Conservation (phyloP, 2,329 filamentous ascomycete species). For the Ascochyta lentis region DNA sequence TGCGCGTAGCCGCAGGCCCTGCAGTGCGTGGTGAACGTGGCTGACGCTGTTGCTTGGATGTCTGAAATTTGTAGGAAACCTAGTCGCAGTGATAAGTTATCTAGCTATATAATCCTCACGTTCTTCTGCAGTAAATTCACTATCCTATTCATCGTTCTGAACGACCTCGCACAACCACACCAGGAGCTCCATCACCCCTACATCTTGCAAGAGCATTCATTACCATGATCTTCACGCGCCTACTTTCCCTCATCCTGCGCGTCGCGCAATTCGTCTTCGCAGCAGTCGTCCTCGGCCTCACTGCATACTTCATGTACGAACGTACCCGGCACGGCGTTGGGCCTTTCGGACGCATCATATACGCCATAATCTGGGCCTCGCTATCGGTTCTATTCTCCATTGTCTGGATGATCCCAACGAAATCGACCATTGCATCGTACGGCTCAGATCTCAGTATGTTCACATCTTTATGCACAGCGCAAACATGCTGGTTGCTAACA, state of each 20-base stretch:
- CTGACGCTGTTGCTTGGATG: conserved; percentile 12
- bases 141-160: not conserved
- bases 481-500: not conserved
- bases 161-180: not conserved
- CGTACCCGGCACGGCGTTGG: conserved; percentile 55
- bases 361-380: conserved; percentile 73
- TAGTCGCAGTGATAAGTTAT: not conserved
- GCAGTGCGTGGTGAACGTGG: conserved; percentile 7
- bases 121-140: not conserved
- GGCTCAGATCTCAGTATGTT: conserved; percentile 65
- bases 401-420: conserved; percentile 76
- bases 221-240: conserved; percentile 51
- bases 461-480: too few relatives aligned
- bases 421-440: conserved; percentile 71
- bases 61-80: not conserved
- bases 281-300: conserved; percentile 58
- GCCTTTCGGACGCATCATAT: conserved; percentile 72
- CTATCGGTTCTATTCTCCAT: conserved; percentile 73
- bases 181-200: not conserved
- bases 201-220: not conserved
- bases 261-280: conserved; percentile 71
- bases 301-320: conserved; percentile 32
- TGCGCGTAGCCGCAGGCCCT: conserved; percentile 3
- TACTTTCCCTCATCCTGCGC: conserved; percentile 65
- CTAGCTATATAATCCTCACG: conserved; percentile 1